Conservation (phyloP, 2,329 filamentous ascomycete genomes). For the Fusarium nematophilum region DNA sequence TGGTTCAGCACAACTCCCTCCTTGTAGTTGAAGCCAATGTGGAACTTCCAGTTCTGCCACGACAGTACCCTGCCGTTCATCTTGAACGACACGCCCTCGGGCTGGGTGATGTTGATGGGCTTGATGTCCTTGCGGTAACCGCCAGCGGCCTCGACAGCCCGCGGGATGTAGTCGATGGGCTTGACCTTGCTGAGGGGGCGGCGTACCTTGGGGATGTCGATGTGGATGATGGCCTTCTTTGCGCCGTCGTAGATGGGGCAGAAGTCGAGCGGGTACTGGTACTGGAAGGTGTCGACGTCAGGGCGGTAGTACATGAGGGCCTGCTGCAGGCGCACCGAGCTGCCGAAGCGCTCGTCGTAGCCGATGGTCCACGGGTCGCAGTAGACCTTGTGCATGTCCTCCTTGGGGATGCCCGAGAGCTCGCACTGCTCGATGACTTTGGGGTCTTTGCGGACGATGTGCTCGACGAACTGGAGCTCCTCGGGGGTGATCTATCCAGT, state of each 20-base stretch:
- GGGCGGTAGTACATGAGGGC: constrained; percentile 96
- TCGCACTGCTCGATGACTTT: constrained; percentile 92
- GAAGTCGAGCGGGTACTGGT: constrained; percentile 92
- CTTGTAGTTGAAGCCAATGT: constrained; percentile 94
- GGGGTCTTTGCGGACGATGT: constrained; percentile 78
- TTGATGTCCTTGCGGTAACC: constrained; percentile 85
- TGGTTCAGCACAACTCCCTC: constrained; percentile 93
- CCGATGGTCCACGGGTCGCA: constrained; percentile 98
- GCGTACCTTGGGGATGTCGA: constrained; percentile 83
- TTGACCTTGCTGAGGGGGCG: constrained; percentile 77
- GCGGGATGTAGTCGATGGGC: constrained; percentile 83
- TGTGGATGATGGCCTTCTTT: constrained; percentile 81
- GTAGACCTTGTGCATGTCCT: constrained; percentile 96
- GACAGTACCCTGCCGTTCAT: constrained; percentile 76
- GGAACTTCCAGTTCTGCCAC: constrained; percentile 95
- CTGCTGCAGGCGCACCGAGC: constrained; percentile 82
- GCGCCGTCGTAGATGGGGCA: constrained; percentile 90
- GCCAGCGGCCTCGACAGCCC: constrained; percentile 76
- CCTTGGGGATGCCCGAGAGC: constrained; percentile 80
- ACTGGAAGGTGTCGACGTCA: constrained; percentile 86
- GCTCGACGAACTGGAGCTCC: constrained; percentile 84
- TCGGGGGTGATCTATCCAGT: constrained; percentile 82
- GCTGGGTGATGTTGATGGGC: constrained; percentile 88
- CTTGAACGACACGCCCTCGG: constrained; percentile 88
- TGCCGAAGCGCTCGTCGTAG: constrained; percentile 91